Evolutionary conservation across 2,329 filamentous ascomycete species (phyloP).

Genomic region (Colletotrichum destructivum): DNA sequence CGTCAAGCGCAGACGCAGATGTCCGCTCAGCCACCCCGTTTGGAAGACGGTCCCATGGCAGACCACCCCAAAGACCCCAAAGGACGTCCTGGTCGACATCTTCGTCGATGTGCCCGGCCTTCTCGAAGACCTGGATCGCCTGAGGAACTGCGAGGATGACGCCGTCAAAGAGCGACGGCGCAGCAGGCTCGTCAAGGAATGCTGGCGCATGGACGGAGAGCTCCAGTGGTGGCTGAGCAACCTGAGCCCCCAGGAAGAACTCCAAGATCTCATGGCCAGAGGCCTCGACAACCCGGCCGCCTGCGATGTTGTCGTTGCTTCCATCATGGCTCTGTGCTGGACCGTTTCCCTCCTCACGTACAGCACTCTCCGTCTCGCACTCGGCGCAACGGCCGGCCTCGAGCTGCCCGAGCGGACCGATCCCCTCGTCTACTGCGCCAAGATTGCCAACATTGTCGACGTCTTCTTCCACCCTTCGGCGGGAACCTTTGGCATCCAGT

Average conservation of each 20-base stretch:
- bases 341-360: slow-evolving; percentile 37
- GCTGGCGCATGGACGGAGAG: slow-evolving; percentile 39
- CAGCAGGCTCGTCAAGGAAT: slow-evolving; percentile 26
- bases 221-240: slow-evolving; percentile 35
- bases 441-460: slow-evolving; percentile 40
- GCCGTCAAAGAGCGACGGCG: slow-evolving; percentile 7
- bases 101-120: slow-evolving; percentile 49
- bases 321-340: slow-evolving; percentile 39
- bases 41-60: slow-evolving; percentile 54
- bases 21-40: slow-evolving; percentile 47
- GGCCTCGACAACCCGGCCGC: slow-evolving; percentile 29
- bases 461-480: slow-evolving; percentile 40
- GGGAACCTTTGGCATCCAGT: slow-evolving; percentile 37
- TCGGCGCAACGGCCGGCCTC: neutral
- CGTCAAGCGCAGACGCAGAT: slow-evolving; percentile 44
- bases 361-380: slow-evolving; percentile 34
- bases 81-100: slow-evolving; percentile 51
- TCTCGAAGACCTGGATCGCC: slow-evolving; percentile 48
- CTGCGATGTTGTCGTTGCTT: slow-evolving; percentile 36
- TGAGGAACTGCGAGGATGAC: slow-evolving; percentile 40
- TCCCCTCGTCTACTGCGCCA: slow-evolving; percentile 38
- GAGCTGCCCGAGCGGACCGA: slow-evolving; percentile 27
- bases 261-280: slow-evolving; percentile 16
- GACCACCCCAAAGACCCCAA: slow-evolving; percentile 47
- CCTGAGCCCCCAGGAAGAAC: slow-evolving; percentile 21